Evolutionary conservation across 208 protist genomes (phyloP).

Genomic region (Acanthamoeba healyi): DNA sequence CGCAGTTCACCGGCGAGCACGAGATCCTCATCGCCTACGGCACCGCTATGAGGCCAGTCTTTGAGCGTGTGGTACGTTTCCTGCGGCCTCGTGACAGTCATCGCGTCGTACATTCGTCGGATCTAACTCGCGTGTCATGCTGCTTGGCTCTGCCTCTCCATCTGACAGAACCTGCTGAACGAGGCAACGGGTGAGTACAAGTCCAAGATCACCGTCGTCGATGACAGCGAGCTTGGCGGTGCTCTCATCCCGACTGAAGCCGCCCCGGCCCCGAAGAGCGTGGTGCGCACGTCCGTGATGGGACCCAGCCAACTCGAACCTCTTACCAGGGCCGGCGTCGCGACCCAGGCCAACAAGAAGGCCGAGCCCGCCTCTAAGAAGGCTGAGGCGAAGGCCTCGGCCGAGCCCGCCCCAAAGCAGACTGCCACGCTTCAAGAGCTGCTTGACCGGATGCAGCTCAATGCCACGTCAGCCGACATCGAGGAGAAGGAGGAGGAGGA

Average conservation of each 20-base stretch:
- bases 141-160: too few relatives aligned
- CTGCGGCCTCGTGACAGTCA: too few relatives aligned
- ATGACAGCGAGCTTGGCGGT: neutral
- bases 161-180: neutral
- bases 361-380: neutral
- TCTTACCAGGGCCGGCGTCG: neutral
- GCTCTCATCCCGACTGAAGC: neutral
- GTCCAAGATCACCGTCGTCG: neutral
- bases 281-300: neutral
- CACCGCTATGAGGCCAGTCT: neutral
- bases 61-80: slow-evolving; percentile 51
- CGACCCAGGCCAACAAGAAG: neutral
- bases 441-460: neutral
- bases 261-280: neutral
- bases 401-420: neutral
- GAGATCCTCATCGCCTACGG: slow-evolving; percentile 39
- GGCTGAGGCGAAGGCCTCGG: neutral
- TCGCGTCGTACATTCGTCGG: too few relatives aligned
- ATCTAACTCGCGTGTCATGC: too few relatives aligned
- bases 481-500: neutral
- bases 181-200: neutral
- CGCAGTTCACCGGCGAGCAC: slow-evolving; percentile 19
- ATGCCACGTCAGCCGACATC: neutral
- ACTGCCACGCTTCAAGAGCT: neutral
- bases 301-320: neutral